Conservation (phyloP, 2,329 filamentous ascomycete species). For the Cercospora canescens region DNA sequence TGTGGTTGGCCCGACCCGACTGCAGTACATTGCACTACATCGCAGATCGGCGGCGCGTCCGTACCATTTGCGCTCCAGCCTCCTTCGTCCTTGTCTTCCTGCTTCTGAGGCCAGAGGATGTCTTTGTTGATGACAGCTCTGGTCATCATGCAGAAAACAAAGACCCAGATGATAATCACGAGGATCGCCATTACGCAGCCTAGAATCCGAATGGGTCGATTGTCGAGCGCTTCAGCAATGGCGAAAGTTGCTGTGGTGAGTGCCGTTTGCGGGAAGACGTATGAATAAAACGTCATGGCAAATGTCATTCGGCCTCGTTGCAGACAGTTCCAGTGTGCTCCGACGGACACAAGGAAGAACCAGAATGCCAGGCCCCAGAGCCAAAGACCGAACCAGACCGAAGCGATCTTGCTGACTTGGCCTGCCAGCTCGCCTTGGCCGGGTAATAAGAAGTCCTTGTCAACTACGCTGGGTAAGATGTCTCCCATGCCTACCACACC, state of each 20-base stretch:
- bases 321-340: slow-evolving; percentile 70
- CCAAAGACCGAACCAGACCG: slow-evolving; percentile 71
- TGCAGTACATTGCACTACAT: background rate
- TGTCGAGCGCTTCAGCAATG: slow-evolving; percentile 56
- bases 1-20: background rate
- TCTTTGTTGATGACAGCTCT: slow-evolving; percentile 64
- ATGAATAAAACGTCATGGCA: slow-evolving; percentile 84
- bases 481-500: slow-evolving; percentile 61
- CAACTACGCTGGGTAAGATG: slow-evolving; percentile 50
- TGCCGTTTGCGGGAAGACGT: slow-evolving; percentile 75
- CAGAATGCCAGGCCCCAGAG: slow-evolving; percentile 80
- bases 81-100: slow-evolving; percentile 63
- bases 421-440: slow-evolving; percentile 55
- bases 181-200: slow-evolving; percentile 67
- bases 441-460: slow-evolving; percentile 55
- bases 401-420: slow-evolving; percentile 55
- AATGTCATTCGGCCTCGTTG: slow-evolving; percentile 65
- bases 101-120: slow-evolving; percentile 75
- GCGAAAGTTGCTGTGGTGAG: slow-evolving; percentile 66
- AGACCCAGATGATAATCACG: slow-evolving; percentile 66
- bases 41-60: background rate
- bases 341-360: slow-evolving; percentile 81
- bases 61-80: slow-evolving; percentile 45
- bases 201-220: slow-evolving; percentile 60
- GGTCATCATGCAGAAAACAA: slow-evolving; percentile 70